phyloP scores from a whole-genome alignment of 495 filamentous ascomycete genomes.

The Talaromyces wortmannii region DNA sequence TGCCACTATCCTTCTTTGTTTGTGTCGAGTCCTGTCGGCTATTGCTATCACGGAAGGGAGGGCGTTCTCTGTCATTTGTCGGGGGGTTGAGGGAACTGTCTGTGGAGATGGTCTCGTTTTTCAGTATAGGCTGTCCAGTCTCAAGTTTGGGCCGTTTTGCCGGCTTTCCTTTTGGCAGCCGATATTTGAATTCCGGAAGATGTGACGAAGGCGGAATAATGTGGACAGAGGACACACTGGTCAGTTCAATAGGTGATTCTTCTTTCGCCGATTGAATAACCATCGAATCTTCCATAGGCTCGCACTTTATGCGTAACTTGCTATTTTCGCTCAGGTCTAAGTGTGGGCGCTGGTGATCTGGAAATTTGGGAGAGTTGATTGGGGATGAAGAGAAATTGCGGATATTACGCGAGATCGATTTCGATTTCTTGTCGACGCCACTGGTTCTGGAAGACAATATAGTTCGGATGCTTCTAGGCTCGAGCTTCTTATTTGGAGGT shows the following conservation, averaged over 20 bases:
- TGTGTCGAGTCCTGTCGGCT: not conserved
- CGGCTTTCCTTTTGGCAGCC: conserved; percentile 16
- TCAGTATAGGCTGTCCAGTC: conserved; percentile 4
- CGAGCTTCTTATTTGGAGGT: not conserved
- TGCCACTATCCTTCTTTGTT: not conserved
- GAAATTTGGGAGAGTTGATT: too few relatives aligned
- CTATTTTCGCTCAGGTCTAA: too few relatives aligned
- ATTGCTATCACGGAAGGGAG: not conserved
- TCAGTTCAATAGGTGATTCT: not conserved
- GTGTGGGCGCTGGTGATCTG: too few relatives aligned
- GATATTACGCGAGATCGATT: too few relatives aligned
- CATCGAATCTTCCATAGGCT: too few relatives aligned
- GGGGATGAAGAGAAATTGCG: too few relatives aligned
- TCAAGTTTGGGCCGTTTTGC: conserved; percentile 15
- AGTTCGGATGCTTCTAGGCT: not conserved
- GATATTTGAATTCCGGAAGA: conserved; percentile 39
- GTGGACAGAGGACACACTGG: conserved; percentile 17
- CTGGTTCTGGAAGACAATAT: too few relatives aligned
- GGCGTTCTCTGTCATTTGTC: not conserved
- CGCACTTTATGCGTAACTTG: too few relatives aligned
- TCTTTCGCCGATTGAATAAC: not conserved
- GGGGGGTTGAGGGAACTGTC: not conserved
- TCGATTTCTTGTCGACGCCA: too few relatives aligned
- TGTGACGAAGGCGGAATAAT: conserved; percentile 36
- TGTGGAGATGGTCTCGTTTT: not conserved